Evolutionary conservation across 2,329 filamentous ascomycete genomes (phyloP).

Genomic region (Pseudogymnoascus sp.): DNA sequence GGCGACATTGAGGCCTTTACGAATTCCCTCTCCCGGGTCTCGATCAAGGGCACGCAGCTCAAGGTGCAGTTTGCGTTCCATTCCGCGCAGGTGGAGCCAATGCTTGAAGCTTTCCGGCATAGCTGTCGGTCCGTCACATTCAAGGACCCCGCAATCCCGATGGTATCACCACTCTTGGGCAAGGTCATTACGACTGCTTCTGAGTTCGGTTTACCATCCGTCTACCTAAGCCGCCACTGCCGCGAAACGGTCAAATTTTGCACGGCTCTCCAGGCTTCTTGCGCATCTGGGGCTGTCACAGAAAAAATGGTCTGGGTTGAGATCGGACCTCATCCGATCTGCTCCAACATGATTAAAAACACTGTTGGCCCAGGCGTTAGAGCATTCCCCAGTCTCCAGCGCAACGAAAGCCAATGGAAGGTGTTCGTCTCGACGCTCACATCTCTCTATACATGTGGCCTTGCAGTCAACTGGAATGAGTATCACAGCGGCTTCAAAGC

Average conservation of each 20-base stretch:
- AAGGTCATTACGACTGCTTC: slow-evolving; percentile 49
- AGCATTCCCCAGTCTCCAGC: slow-evolving; percentile 44
- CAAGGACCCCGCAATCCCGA: slow-evolving; percentile 46
- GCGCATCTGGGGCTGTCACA: too few species aligned
- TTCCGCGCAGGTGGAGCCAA: slow-evolving; percentile 54
- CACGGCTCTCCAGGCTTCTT: too few species aligned
- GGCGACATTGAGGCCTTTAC: slow-evolving; percentile 46
- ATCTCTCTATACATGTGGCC: slow-evolving; percentile 59
- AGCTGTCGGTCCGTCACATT: slow-evolving; percentile 45
- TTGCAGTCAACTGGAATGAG: slow-evolving; percentile 50
- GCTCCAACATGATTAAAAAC: slow-evolving; percentile 57
- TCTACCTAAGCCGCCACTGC: slow-evolving; percentile 58
- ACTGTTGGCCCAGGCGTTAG: slow-evolving; percentile 39
- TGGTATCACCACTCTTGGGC: slow-evolving; percentile 60
- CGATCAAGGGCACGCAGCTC: slow-evolving; percentile 51
- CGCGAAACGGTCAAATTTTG: slow-evolving; percentile 56
- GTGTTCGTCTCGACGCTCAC: slow-evolving; percentile 47
- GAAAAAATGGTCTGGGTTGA: slow-evolving; percentile 60
- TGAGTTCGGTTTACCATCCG: slow-evolving; percentile 40
- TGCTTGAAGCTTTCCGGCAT: slow-evolving; percentile 49
- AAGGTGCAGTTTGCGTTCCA: slow-evolving; percentile 60
- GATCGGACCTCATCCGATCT: slow-evolving; percentile 62
- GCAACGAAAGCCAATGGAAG: slow-evolving; percentile 48
- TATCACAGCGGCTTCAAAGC: slow-evolving; percentile 48
- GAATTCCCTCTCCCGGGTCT: slow-evolving; percentile 38